Evolutionary conservation across 2,329 filamentous ascomycete genomes (phyloP).

Genomic region (Botrytis byssoidea): DNA sequence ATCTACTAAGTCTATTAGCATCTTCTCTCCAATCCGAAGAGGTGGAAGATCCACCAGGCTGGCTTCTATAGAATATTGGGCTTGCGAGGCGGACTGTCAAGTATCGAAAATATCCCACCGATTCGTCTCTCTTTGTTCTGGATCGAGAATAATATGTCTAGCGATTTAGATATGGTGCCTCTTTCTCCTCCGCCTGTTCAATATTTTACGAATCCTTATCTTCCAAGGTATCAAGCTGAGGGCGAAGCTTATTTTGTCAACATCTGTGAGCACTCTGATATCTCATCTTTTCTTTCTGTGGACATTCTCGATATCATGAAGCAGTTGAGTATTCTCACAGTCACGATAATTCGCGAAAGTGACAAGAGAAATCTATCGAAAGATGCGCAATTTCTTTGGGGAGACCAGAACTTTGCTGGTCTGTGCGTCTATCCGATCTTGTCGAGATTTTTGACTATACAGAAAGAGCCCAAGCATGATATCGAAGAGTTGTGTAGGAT

Average conservation of each 20-base stretch:
- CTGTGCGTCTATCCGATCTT: constrained; percentile 12
- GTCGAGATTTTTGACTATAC: neutral
- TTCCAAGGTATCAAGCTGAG: neutral
- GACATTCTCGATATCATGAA: neutral
- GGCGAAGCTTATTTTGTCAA: neutral
- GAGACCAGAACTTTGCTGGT: constrained; percentile 3
- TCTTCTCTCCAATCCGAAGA: neutral
- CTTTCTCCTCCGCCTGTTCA: neutral
- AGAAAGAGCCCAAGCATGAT: neutral
- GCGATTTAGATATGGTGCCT: neutral
- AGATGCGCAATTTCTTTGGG: neutral
- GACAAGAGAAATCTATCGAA: neutral
- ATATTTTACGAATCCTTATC: neutral
- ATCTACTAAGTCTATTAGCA: neutral
- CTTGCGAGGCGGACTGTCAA: constrained; percentile 8
- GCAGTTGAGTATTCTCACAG: neutral
- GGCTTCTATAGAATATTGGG: constrained; percentile 6
- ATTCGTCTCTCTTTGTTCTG: constrained; percentile 10
- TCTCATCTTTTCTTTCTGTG: neutral
- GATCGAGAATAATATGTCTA: constrained; percentile 15
- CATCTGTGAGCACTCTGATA: neutral
- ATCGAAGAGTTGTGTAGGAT: constrained; percentile 8
- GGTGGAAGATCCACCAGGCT: constrained; percentile 1
- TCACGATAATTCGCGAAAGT: neutral
- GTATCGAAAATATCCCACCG: neutral